These are phyloP conservation scores for Macrophomina tecta DNA, from an alignment of 2,329 filamentous ascomycete genomes.

Conservation along the genomic window DNA sequence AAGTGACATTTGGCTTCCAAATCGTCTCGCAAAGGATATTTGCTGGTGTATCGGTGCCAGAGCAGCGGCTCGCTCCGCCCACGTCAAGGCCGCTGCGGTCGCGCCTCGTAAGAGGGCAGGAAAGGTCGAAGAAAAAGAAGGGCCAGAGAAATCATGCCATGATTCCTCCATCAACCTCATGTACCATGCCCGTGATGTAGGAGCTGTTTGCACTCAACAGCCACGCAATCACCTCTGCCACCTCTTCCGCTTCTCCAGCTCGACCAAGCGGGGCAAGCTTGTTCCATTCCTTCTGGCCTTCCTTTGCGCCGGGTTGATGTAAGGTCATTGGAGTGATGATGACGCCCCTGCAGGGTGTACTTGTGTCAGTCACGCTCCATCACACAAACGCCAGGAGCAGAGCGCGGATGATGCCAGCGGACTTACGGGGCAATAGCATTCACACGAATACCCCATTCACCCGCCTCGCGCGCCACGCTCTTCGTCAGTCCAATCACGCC, in stretches of 20 bases:
- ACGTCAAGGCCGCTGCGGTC: no score
- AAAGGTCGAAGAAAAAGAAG: no score
- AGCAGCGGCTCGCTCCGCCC: no score
- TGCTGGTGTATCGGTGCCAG: no score
- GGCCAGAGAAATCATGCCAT: slow-evolving; percentile 33
- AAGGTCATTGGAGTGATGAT: slow-evolving; percentile 35
- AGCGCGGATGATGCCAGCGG: not conserved
- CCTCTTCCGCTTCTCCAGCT: slow-evolving; percentile 41
- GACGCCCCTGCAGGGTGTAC: not conserved
- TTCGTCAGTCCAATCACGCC: slow-evolving; percentile 50
- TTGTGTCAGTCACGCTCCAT: not conserved
- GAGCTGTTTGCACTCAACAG: slow-evolving; percentile 53
- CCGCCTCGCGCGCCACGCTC: slow-evolving; percentile 48
- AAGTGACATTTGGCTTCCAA: no score
- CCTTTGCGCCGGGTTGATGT: slow-evolving; percentile 33
- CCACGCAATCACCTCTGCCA: slow-evolving; percentile 56
- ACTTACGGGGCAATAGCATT: slow-evolving; percentile 47
- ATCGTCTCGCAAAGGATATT: no score
- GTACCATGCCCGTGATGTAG: slow-evolving; percentile 54
- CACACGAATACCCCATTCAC: slow-evolving; percentile 41
- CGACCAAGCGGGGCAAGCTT: slow-evolving; percentile 37
- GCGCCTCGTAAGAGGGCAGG: no score
- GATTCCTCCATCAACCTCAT: slow-evolving; percentile 57
- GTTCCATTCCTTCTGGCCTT: slow-evolving; percentile 33
- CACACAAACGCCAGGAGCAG: not conserved